phyloP scores from a whole-genome alignment of 306 rosid species.

The Dicorynia guianensis region DNA sequence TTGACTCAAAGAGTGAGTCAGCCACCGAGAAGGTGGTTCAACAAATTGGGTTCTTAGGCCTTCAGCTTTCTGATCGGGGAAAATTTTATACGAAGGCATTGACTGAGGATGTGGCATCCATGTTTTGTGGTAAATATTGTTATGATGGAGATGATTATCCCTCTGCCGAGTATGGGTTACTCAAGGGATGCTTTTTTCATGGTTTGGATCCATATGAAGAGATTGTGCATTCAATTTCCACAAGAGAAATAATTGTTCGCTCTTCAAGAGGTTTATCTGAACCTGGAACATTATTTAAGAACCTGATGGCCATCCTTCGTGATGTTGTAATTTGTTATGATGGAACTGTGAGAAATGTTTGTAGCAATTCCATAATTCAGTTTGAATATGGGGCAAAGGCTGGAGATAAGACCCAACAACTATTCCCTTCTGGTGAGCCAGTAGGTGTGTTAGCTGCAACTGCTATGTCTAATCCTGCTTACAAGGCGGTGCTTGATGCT shows the following conservation, averaged over 20 bases:
- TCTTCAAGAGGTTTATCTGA: slow-evolving; percentile 95
- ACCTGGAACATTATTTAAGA: slow-evolving; percentile 92
- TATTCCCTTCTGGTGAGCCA: slow-evolving; percentile 96
- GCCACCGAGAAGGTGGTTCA: slow-evolving; percentile 77
- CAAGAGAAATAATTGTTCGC: slow-evolving; percentile 84
- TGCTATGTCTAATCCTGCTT: slow-evolving; percentile 97
- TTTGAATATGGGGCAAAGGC: slow-evolving; percentile 73
- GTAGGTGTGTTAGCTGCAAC: slow-evolving; percentile 98
- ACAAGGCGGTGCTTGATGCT: slow-evolving; percentile 94
- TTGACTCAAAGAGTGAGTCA: slow-evolving; percentile 82
- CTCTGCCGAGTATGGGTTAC: slow-evolving; percentile 81
- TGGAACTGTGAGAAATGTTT: slow-evolving; percentile 89
- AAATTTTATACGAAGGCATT: slow-evolving; percentile 81
- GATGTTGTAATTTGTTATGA: slow-evolving; percentile 92
- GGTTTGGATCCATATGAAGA: slow-evolving; percentile 95
- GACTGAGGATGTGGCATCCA: slow-evolving; percentile 77
- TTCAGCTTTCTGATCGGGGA: slow-evolving; percentile 82
- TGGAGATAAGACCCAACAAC: slow-evolving; percentile 49
- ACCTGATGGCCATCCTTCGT: slow-evolving; percentile 94
- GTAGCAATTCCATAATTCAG: slow-evolving; percentile 85
- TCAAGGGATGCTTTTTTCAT: slow-evolving; percentile 74
- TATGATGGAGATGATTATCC: slow-evolving; percentile 67
- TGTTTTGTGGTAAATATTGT: slow-evolving; percentile 62
- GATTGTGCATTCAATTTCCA: slow-evolving; percentile 88
- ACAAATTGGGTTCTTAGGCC: slow-evolving; percentile 90